A percentile compares a stretch with the other conserved stretches of the same genome.
Evolutionary conservation across 257 asterid genomes (phyloP).

Genomic region (Solanum tacnaense): DNA sequence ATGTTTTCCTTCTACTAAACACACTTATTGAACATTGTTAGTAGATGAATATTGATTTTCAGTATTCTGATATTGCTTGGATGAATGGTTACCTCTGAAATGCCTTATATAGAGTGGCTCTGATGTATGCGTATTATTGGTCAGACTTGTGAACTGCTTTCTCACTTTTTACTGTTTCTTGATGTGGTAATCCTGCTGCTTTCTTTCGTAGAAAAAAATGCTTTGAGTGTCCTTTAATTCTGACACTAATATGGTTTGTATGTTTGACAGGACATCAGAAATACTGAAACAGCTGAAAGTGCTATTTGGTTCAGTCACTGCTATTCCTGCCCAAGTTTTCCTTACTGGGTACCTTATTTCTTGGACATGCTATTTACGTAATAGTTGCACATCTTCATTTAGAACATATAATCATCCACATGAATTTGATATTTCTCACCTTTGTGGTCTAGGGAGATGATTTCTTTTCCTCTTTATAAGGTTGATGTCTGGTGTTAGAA

Average conservation of each 20-base stretch:
- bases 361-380: not conserved
- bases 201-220: not conserved
- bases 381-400: not conserved
- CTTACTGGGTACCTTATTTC: conserved; percentile 46
- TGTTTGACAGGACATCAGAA: conserved; percentile 53
- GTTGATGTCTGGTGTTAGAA: not conserved
- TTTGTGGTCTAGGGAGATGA: not conserved
- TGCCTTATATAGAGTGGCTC: not conserved
- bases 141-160: not conserved
- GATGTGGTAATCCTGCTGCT: not conserved
- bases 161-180: not conserved
- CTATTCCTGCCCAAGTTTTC: conserved; percentile 55
- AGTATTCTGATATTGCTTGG: not conserved
- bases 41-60: not conserved
- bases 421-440: not conserved
- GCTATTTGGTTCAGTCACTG: conserved; percentile 50
- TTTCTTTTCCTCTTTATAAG: not conserved
- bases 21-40: not conserved
- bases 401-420: not conserved
- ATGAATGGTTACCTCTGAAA: not conserved
- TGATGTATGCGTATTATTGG: not conserved
- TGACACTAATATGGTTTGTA: not conserved
- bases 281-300: conserved; percentile 56
- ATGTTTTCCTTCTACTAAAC: not conserved
- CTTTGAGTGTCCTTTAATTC: not conserved